These are phyloP conservation scores for Metschnikowia gelsemii DNA, from an alignment of 805 yeast genomes.

Conservation along the genomic window DNA sequence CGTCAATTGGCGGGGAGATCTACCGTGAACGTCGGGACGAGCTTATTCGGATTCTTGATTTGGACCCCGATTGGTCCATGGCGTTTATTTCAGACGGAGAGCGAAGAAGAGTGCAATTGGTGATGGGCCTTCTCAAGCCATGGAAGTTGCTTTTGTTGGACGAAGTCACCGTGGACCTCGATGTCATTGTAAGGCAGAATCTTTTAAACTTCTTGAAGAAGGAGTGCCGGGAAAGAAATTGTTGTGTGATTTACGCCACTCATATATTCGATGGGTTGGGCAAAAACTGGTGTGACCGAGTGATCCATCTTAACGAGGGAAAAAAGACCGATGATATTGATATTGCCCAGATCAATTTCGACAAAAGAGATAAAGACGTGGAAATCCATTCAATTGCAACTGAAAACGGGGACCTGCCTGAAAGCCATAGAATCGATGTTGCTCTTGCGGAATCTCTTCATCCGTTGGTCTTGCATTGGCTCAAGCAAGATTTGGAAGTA, in stretches of 20 bases:
- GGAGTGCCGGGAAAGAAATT: slow-evolving; percentile 70
- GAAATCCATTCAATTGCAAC: slow-evolving; percentile 14
- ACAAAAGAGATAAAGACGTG: slow-evolving; percentile 33
- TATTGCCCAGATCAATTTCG: slow-evolving; percentile 30
- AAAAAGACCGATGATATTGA: slow-evolving; percentile 39
- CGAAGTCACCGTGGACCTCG: slow-evolving; percentile 96
- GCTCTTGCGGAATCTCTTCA: slow-evolving; percentile 55
- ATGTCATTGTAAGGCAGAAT: slow-evolving; percentile 82
- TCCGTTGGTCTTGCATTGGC: slow-evolving; percentile 73
- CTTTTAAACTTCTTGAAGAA: slow-evolving; percentile 64
- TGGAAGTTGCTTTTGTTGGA: slow-evolving; percentile 87
- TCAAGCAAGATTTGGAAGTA: slow-evolving; percentile 48
- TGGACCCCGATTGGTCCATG: slow-evolving; percentile 91
- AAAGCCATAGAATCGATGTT: slow-evolving; percentile 34
- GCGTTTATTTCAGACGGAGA: slow-evolving; percentile 91
- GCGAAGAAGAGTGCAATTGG: slow-evolving; percentile 87
- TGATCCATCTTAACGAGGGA: slow-evolving; percentile 78
- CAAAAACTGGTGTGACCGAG: slow-evolving; percentile 76
- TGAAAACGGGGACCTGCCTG: no score
- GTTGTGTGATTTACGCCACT: slow-evolving; percentile 88
- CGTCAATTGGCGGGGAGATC: slow-evolving; percentile 70
- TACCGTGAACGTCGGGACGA: slow-evolving; percentile 74
- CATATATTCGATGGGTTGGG: slow-evolving; percentile 96
- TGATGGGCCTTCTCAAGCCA: slow-evolving; percentile 89
- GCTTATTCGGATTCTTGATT: slow-evolving; percentile 74